Conservation (phyloP, 805 yeast genomes). For the Jamesozyma lodderae region DNA sequence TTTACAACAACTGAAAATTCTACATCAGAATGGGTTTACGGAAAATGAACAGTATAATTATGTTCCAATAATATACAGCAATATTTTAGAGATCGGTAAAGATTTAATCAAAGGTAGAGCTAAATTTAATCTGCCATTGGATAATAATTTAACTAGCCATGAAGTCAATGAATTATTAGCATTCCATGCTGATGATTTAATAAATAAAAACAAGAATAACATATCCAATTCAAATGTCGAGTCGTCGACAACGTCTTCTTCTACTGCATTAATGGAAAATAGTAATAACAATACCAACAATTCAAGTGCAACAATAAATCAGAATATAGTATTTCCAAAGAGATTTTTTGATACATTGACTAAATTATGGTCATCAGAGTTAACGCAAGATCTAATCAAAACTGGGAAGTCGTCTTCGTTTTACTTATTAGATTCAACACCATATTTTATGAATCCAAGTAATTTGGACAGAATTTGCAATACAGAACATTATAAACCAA, state of each 20-base stretch:
- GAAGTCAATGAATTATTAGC: conserved; percentile 10
- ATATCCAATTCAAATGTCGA: neutral
- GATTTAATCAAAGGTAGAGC: conserved; percentile 58
- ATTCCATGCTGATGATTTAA: conserved; percentile 1
- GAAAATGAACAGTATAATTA: conserved; percentile 60
- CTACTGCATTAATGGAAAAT: neutral
- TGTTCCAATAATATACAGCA: conserved; percentile 70
- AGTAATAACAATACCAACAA: neutral
- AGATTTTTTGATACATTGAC: conserved; percentile 41
- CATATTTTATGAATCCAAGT: conserved; percentile 50
- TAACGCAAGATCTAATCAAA: conserved; percentile 48
- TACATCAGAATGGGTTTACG: conserved; percentile 30
- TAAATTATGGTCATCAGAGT: conserved; percentile 47
- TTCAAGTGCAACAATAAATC: neutral
- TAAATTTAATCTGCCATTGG: conserved; percentile 35
- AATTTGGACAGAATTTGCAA: conserved; percentile 47
- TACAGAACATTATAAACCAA: conserved; percentile 53
- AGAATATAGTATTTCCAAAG: conserved; percentile 35
- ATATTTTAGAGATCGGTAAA: conserved; percentile 68
- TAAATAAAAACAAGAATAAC: neutral
- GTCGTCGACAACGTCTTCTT: too few species aligned
- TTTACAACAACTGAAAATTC: conserved; percentile 34
- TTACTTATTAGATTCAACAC: conserved; percentile 79
- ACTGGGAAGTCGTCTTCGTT: conserved; percentile 54
- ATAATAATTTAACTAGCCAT: conserved; percentile 7